Percentiles rank a stretch among this genome's conserved stretches.
Evolutionary conservation across 176 grass and related monocot species (phyloP).

Genomic region (Eremochloa ophiuroides): DNA sequence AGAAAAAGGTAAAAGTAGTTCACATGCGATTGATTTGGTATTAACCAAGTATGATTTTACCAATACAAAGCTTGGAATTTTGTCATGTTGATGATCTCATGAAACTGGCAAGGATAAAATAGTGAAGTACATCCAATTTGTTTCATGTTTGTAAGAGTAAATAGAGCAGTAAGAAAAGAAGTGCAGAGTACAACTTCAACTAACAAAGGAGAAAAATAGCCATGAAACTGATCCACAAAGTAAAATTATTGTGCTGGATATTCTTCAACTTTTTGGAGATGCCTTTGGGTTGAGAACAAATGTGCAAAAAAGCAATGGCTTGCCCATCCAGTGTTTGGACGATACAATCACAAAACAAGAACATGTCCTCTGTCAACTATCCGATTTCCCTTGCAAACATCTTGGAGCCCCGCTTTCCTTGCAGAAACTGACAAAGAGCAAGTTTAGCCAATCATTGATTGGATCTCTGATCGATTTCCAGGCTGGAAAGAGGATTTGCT

Average conservation of each 20-base stretch:
- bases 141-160: conserved; percentile 16
- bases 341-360: too few relatives aligned
- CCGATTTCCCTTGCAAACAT: too few relatives aligned
- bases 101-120: conserved; percentile 9
- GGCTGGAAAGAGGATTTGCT: too few relatives aligned
- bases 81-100: not conserved
- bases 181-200: not conserved
- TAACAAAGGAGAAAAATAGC: conserved; percentile 14
- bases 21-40: conserved; percentile 1
- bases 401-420: too few relatives aligned
- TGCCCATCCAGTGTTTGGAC: too few relatives aligned
- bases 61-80: not conserved
- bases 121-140: not conserved
- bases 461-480: too few relatives aligned
- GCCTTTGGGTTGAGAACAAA: too few relatives aligned
- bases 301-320: too few relatives aligned
- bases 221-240: not conserved
- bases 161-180: not conserved
- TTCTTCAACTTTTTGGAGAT: too few relatives aligned
- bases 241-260: not conserved
- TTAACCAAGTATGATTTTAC: not conserved
- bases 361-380: too few relatives aligned
- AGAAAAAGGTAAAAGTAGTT: conserved; percentile 20
- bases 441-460: too few relatives aligned
- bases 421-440: too few relatives aligned